Conservation (phyloP, 345 rosid species). For the Acer negundo region DNA sequence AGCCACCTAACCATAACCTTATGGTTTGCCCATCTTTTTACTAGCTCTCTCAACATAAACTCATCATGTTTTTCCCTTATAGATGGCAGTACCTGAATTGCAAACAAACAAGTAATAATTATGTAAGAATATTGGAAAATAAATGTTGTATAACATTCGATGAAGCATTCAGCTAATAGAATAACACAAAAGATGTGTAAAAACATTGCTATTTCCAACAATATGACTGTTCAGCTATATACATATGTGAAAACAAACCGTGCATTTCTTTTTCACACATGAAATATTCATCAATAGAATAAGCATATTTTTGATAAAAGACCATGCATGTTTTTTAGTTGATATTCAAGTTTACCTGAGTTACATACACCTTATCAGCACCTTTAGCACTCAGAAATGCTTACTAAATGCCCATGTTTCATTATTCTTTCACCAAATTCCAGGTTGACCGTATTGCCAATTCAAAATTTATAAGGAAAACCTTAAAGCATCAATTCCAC, state of each 20-base stretch:
- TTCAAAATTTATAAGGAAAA: too few relatives aligned
- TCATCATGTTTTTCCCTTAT: constrained; percentile 63
- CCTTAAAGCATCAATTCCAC: background rate
- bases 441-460: background rate
- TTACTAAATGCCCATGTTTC: background rate
- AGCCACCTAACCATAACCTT: constrained; percentile 63
- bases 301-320: too few relatives aligned
- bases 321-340: too few relatives aligned
- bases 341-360: background rate
- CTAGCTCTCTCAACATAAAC: constrained; percentile 61
- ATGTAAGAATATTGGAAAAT: background rate
- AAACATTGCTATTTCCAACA: background rate
- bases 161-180: background rate
- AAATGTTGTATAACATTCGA: background rate
- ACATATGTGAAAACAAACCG: too few relatives aligned
- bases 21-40: constrained; percentile 59
- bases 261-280: too few relatives aligned
- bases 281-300: too few relatives aligned
- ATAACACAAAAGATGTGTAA: background rate
- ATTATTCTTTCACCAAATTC: background rate
- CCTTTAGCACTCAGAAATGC: background rate
- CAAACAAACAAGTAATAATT: background rate
- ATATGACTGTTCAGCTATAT: background rate
- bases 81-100: constrained; percentile 48
- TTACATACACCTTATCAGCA: background rate